phyloP scores from a whole-genome alignment of 768 basidiomycete genomes.

The Hericium alpestre region DNA sequence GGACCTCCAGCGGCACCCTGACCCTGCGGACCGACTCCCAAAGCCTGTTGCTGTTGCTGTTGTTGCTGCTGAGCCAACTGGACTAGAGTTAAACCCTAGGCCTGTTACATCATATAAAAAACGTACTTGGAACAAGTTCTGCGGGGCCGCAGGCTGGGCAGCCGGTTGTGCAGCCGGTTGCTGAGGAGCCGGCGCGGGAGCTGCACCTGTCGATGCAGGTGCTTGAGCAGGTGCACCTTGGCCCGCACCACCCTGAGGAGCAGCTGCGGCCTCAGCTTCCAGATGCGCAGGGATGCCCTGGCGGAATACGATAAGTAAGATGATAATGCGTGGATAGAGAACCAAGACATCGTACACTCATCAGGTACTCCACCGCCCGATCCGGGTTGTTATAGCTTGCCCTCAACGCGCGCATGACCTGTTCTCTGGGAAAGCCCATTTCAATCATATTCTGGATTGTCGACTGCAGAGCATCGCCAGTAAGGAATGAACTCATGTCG shows the following conservation, averaged over 20 bases:
- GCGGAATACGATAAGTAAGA: neutral
- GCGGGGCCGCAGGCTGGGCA: conserved; percentile 37
- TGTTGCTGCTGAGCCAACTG: conserved; percentile 70
- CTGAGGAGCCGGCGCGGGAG: conserved; percentile 22
- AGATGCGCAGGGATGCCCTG: conserved; percentile 77
- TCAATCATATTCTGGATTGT: conserved; percentile 79
- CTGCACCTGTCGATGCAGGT: conserved; percentile 19
- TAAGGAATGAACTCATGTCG: conserved; percentile 54
- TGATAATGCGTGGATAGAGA: conserved; percentile 5
- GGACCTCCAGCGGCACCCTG: conserved; percentile 22
- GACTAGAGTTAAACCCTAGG: neutral
- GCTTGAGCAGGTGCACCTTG: neutral
- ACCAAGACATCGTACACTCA: conserved; percentile 51
- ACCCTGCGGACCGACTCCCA: conserved; percentile 24
- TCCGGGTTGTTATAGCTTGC: conserved; percentile 98
- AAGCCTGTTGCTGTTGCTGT: conserved; percentile 32
- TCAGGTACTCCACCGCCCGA: conserved; percentile 94
- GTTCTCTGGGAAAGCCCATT: conserved; percentile 88
- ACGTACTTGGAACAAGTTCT: conserved; percentile 80
- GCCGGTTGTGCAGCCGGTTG: conserved; percentile 24
- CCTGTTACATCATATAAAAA: neutral
- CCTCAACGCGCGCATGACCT: conserved; percentile 74
- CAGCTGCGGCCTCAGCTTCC: conserved; percentile 36
- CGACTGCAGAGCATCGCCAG: conserved; percentile 64
- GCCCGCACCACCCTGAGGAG: neutral